phyloP scores from a whole-genome alignment of 169 alveolate species.

The Plasmodium blacklocki region DNA sequence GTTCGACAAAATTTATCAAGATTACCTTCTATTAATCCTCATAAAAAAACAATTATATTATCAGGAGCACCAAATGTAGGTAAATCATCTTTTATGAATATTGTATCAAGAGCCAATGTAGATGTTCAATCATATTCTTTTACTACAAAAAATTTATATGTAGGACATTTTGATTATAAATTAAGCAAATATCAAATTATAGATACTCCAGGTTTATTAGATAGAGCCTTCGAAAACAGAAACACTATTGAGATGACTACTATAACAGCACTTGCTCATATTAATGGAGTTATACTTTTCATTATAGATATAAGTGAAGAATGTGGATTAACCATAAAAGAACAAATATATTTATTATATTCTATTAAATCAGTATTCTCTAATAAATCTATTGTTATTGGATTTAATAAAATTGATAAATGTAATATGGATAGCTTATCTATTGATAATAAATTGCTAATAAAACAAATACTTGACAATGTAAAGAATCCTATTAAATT shows the following conservation, averaged over 20 bases:
- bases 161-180: slow-evolving; percentile 99
- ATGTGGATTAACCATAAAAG: slow-evolving; percentile 96
- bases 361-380: slow-evolving; percentile 95
- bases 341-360: slow-evolving; percentile 94
- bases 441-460: slow-evolving; percentile 86
- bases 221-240: slow-evolving; percentile 97
- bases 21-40: slow-evolving; percentile 97
- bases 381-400: slow-evolving; percentile 95
- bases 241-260: slow-evolving; percentile 99
- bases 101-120: slow-evolving; percentile 97
- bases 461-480: slow-evolving; percentile 80
- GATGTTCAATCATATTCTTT: slow-evolving; percentile 99
- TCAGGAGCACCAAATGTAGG: slow-evolving; percentile 99
- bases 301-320: slow-evolving; percentile 97
- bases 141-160: slow-evolving; percentile 99
- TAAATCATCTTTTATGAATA: slow-evolving; percentile 97
- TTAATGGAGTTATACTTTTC: slow-evolving; percentile 88
- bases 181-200: slow-evolving; percentile 98
- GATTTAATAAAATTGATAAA: slow-evolving; percentile 96
- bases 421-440: slow-evolving; percentile 88
- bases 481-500: slow-evolving; percentile 28
- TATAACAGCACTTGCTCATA: slow-evolving; percentile 99
- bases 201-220: slow-evolving; percentile 99
- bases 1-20: slow-evolving; percentile 98
- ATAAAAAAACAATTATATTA: slow-evolving; percentile 93